Base-by-base conservation (phyloP, 768 basidiomycete species). In the Xerocomellus amylosporus region DNA sequence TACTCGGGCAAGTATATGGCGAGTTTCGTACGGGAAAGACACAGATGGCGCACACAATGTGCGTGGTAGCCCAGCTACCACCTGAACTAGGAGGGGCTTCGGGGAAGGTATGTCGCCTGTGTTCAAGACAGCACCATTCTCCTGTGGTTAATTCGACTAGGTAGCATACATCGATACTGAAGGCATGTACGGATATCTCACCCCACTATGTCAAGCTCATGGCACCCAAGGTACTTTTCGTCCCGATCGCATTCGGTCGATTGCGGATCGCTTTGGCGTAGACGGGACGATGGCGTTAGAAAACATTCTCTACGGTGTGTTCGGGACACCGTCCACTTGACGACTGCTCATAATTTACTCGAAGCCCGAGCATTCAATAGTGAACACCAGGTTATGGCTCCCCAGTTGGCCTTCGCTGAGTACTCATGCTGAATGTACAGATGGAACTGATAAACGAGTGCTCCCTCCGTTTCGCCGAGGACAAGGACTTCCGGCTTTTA, bases 11-110 rank as follows among this genome's bases (percentile, higher is more conserved):
- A 93, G 94, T 98, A 2, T 98, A 93, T 64, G 95, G 96, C 42
- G 95, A 98, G 71, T 98, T 90, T 71, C 83, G 95, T 31, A 98
- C 96, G 0, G 95, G 95, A 30, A 95, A 96, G 73, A 97, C 95
- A 6, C 96, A 98, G 67, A 77, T 96, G 46, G 93, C 92, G 24
- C 96, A 97, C 71, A 98, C 95, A 13, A 88, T 97, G 81, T 92
- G 90, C 63, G 91, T 98, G 8, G 76, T 94, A 5, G 73, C 92
- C 5, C 95, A 98, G 66, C 81, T 98, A 42, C 95, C 95, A 28
- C 76, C 83, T 3, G 93, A 96, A 46, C 79, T 94, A 64, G 94
- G 93, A 7, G 95, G 95, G 8, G 95, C 91, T 2, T 80, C 88
- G 14, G 95, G 95, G 39, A 96, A 92, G 78, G 90, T 86, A 49